Evolutionary conservation across 495 filamentous ascomycete genomes (phyloP).

Genomic region (Penicillium riverlandense): DNA sequence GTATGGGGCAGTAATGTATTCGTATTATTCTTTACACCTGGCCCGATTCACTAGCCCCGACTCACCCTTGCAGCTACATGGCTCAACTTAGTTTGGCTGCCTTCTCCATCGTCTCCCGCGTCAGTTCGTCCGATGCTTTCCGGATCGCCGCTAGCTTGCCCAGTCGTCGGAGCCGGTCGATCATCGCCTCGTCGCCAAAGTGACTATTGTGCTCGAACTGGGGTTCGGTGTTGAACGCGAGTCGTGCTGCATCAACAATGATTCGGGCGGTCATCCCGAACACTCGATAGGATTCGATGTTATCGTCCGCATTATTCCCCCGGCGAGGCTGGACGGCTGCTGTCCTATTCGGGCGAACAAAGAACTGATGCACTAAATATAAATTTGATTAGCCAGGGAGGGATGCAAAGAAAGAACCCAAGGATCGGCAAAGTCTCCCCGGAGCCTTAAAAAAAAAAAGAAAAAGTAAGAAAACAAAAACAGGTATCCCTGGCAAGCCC

Average conservation of each 20-base stretch:
- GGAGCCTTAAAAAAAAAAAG: slow-evolving; percentile 1
- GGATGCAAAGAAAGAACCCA: slow-evolving; percentile 1
- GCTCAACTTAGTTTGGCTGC: slow-evolving; percentile 42
- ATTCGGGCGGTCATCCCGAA: slow-evolving; percentile 92
- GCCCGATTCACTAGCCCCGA: no score
- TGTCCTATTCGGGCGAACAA: slow-evolving; percentile 38
- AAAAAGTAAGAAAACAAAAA: neutral
- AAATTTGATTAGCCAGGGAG: neutral
- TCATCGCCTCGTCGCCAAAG: slow-evolving; percentile 74
- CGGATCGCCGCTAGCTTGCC: slow-evolving; percentile 54
- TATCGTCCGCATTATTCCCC: slow-evolving; percentile 34
- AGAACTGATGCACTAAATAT: slow-evolving; percentile 72
- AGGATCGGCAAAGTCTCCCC: slow-evolving; percentile 3
- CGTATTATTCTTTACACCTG: no score
- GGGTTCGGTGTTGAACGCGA: slow-evolving; percentile 74
- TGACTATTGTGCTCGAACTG: slow-evolving; percentile 78
- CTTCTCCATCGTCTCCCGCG: slow-evolving; percentile 50
- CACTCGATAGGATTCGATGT: slow-evolving; percentile 56
- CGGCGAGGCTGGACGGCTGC: no score
- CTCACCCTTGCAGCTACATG: no score
- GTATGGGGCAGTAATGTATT: no score
- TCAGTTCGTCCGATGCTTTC: slow-evolving; percentile 38
- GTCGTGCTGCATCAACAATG: slow-evolving; percentile 72
- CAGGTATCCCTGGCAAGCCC: neutral
- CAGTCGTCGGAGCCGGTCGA: slow-evolving; percentile 50